phyloP scores from a whole-genome alignment of 2,329 filamentous ascomycete genomes.

The Claviceps monticola region DNA sequence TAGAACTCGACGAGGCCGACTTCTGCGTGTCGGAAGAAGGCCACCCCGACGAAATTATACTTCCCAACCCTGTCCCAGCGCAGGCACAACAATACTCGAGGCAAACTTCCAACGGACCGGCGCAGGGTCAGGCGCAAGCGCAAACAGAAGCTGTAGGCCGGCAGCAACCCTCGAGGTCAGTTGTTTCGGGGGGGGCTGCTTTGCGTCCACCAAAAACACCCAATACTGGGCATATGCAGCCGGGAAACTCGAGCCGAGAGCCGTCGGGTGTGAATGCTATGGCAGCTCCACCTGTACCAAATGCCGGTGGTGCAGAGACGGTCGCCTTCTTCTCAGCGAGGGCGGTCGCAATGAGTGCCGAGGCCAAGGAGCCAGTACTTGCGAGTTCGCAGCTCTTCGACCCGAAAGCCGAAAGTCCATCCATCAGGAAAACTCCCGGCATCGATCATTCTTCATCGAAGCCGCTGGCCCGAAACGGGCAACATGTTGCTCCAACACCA shows the following conservation, averaged over 20 bases:
- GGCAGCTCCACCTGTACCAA: slow-evolving; percentile 33
- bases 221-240: slow-evolving; percentile 14
- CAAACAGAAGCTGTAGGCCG: slow-evolving; percentile 5
- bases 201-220: slow-evolving; percentile 21
- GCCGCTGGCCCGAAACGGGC: slow-evolving; percentile 47
- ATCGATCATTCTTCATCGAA: slow-evolving; percentile 69
- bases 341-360: slow-evolving; percentile 17
- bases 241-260: slow-evolving; percentile 12
- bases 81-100: slow-evolving; percentile 11
- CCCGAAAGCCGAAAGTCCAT: slow-evolving; percentile 63
- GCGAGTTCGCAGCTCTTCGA: slow-evolving; percentile 44
- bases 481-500: slow-evolving; percentile 33
- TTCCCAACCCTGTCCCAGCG: slow-evolving; percentile 24
- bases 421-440: slow-evolving; percentile 77
- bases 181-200: slow-evolving; percentile 7
- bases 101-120: slow-evolving; percentile 7
- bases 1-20: slow-evolving; percentile 64
- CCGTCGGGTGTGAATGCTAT: slow-evolving; percentile 2
- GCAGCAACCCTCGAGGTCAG: slow-evolving; percentile 6
- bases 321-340: slow-evolving; percentile 7
- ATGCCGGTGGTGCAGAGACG: slow-evolving; percentile 11
- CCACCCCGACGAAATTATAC: slow-evolving; percentile 62
- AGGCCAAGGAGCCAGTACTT: slow-evolving; percentile 18
- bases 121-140: slow-evolving; percentile 10
- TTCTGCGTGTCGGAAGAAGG: slow-evolving; percentile 56